Conservation (phyloP, 257 asterid species). For the Primulina huaijiensis region DNA sequence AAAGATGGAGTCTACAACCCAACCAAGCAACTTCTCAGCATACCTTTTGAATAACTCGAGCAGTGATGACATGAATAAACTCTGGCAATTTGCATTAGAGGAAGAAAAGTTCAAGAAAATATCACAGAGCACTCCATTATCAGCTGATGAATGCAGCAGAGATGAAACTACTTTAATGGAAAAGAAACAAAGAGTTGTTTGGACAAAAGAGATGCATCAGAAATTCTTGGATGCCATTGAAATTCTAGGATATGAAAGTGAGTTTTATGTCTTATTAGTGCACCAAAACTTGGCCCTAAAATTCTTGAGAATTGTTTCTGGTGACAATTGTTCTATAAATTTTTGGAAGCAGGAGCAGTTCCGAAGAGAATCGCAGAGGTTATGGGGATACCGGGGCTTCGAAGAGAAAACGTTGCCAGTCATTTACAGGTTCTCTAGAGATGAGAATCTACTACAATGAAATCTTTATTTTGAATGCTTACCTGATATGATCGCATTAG, state of each 20-base stretch:
- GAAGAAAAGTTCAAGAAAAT: constrained; percentile 27
- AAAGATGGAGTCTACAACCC: constrained; percentile 31
- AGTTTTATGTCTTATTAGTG: constrained; percentile 6
- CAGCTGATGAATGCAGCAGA: constrained; percentile 20
- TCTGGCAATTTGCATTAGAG: constrained; percentile 41
- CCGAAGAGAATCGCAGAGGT: constrained; percentile 68
- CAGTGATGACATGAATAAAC: constrained; percentile 28
- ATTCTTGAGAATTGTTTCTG: not conserved
- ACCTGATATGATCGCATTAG: constrained; percentile 24
- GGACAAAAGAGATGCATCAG: constrained; percentile 65
- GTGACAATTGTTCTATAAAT: not conserved
- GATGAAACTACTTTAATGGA: constrained; percentile 22
- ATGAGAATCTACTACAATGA: not conserved
- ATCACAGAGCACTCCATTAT: constrained; percentile 21
- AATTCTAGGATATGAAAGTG: constrained; percentile 47
- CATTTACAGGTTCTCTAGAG: constrained; percentile 66
- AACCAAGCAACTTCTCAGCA: constrained; percentile 34
- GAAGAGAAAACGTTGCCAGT: constrained; percentile 76
- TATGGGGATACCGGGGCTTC: constrained; percentile 65
- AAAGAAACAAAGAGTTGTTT: constrained; percentile 56
- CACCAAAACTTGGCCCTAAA: not conserved
- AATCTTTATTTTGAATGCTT: constrained; percentile 34
- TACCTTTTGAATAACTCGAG: constrained; percentile 34
- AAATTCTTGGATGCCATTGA: constrained; percentile 63
- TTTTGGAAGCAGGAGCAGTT: constrained; percentile 47